phyloP scores from a whole-genome alignment of 306 rosid genomes.

The Begonia loranthoides region DNA sequence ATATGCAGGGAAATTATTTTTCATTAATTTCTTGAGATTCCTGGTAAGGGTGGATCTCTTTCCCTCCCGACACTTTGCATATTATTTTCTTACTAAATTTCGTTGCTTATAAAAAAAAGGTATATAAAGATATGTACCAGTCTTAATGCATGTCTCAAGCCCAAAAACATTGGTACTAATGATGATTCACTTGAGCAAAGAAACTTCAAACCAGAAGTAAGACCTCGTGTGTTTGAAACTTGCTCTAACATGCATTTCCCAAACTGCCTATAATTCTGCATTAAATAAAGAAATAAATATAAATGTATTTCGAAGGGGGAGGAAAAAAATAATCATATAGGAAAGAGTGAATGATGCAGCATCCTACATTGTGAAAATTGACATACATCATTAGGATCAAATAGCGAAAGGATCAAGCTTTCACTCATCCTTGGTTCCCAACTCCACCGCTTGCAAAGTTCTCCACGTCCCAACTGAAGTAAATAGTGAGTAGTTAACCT shows the following conservation, averaged over 20 bases:
- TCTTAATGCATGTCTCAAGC: constrained; percentile 80
- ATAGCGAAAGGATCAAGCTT: constrained; percentile 76
- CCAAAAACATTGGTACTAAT: constrained; percentile 42
- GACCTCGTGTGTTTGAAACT: constrained; percentile 70
- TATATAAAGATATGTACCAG: constrained; percentile 40
- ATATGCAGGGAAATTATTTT: no score
- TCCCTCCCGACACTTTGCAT: no score
- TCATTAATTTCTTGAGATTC: no score
- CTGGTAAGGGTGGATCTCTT: no score
- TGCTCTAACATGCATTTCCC: constrained; percentile 85
- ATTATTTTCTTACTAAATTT: no score
- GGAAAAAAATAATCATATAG: constrained; percentile 1
- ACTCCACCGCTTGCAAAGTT: constrained; percentile 63
- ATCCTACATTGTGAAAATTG: not conserved
- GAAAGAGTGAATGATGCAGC: constrained; percentile 7
- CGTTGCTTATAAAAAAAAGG: not conserved
- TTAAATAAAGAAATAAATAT: constrained; percentile 1
- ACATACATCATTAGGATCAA: constrained; percentile 76
- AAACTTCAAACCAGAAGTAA: constrained; percentile 72
- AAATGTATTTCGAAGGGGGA: constrained; percentile 1
- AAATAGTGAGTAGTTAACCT: constrained; percentile 83
- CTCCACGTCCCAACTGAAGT: constrained; percentile 59
- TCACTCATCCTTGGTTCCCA: constrained; percentile 95
- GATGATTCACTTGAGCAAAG: constrained; percentile 56
- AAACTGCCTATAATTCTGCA: constrained; percentile 72